These are phyloP conservation scores for Mallotus japonicus DNA, from an alignment of 441 rosid genomes.

Conservation along the genomic window DNA sequence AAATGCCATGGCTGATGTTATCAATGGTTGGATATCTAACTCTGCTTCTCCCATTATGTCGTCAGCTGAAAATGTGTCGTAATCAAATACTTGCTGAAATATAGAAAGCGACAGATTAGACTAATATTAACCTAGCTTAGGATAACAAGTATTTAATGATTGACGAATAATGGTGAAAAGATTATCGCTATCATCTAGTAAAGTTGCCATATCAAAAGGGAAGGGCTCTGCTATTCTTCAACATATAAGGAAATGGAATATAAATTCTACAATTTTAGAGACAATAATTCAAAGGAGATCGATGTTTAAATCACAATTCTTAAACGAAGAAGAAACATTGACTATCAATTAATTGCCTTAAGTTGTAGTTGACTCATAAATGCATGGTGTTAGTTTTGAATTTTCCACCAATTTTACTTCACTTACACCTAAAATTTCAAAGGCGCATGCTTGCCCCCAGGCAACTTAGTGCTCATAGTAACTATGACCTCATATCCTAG, in stretches of 20 bases:
- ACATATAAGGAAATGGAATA: too few species aligned
- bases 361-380: background rate
- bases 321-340: background rate
- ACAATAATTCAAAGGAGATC: too few species aligned
- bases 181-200: background rate
- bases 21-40: slow-evolving; percentile 78
- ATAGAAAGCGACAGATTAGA: background rate
- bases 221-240: too few species aligned
- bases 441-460: background rate
- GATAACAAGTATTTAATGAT: background rate
- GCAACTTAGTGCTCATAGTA: background rate
- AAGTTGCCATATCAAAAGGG: too few species aligned
- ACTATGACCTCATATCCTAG: background rate
- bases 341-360: too few species aligned
- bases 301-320: background rate
- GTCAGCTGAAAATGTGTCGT: slow-evolving; percentile 82
- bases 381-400: background rate
- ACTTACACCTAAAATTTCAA: background rate
- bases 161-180: background rate
- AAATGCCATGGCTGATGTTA: slow-evolving; percentile 80
- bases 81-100: slow-evolving; percentile 71
- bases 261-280: too few species aligned
- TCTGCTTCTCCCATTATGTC: slow-evolving; percentile 97
- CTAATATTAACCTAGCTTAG: background rate
- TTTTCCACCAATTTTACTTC: background rate